Evolutionary conservation across 345 rosid species (phyloP), one percentile per base, ranked within the genome.

Genomic region (Salix arbutifolia): DNA sequence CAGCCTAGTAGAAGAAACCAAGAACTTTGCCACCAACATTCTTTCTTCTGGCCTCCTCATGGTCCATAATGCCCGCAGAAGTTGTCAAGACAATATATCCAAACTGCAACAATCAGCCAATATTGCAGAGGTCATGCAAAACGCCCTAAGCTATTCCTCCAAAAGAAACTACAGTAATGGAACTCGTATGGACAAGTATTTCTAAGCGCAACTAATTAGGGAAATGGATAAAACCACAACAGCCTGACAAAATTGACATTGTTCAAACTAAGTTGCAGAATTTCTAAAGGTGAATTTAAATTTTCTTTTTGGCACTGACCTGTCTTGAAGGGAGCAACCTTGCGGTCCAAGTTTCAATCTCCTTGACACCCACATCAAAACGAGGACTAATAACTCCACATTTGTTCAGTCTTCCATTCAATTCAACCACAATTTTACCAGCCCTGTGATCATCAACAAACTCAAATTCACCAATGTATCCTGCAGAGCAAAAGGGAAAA

Each of bases 51-150:
- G 58, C 80, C 70, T 80, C 80, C 65, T 80, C 83, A 60, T 80
- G 77, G 26, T 80, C 83, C 83, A 80, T 80, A 50, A 80, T 80
- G 58, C 83, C 80, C 28, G 80, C 83, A 28, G 80, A 80, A 66
- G 83, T 80, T 23, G 83, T 80, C 69, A 76, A 11, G 28, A 80
- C 80, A 46, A 80, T 80, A 31, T 72, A 80, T 53, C 83, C 80
- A 72, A 80, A 80, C 83, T 80, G 74, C 71, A 72, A 58, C 4
- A 58, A 1, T 58, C 64, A 58, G 28, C 14, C 64, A n/a, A 58
- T n/a, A 58, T 0, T 9, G 28, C 25, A 11, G 11, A 12, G 28
- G 18, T n/a, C 28, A 58, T 58, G 28, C 64, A 23, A n/a, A 46
- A 46, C 1, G 52, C 52, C 16, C 13, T 46, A 40, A 0, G 14